Evolutionary conservation across 768 basidiomycete species (phyloP).

Genomic region (Collybia sordida): DNA sequence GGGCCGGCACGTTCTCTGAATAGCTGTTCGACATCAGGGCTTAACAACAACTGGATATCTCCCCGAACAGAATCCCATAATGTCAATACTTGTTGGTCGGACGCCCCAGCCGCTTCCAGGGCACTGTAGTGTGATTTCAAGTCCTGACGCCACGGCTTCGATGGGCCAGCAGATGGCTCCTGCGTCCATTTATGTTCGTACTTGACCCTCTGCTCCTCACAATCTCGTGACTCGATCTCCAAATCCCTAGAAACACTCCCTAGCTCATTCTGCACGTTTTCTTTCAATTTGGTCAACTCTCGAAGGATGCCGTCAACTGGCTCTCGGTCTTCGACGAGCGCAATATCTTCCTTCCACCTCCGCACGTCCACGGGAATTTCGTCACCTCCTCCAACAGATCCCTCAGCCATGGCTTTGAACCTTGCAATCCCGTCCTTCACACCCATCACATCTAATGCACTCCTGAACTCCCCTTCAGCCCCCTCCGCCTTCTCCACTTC

Average conservation of each 20-base stretch:
- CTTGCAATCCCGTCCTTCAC: conserved; percentile 69
- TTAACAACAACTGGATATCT: conserved; percentile 65
- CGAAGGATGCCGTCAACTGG: conserved; percentile 61
- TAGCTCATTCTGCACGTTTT: conserved; percentile 56
- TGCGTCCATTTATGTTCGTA: conserved; percentile 89
- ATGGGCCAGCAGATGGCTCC: conserved; percentile 72
- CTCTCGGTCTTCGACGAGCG: conserved; percentile 65
- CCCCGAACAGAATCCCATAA: conserved; percentile 71
- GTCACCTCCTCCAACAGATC: conserved; percentile 58
- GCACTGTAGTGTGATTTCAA: conserved; percentile 73
- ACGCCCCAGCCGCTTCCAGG: conserved; percentile 73
- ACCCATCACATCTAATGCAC: conserved; percentile 79
- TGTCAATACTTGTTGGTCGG: conserved; percentile 71
- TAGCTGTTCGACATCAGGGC: conserved; percentile 59
- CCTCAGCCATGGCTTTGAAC: conserved; percentile 72
- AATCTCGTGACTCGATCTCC: conserved; percentile 82
- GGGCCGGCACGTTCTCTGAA: conserved; percentile 51
- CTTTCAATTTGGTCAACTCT: conserved; percentile 60
- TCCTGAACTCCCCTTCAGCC: conserved; percentile 77
- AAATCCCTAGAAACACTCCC: conserved; percentile 63
- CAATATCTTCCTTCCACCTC: conserved; percentile 75
- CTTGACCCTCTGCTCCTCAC: conserved; percentile 85
- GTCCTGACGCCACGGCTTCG: conserved; percentile 72
- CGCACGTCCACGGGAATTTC: conserved; percentile 72
- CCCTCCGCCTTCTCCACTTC: conserved; percentile 88